A percentile compares a stretch with the other conserved stretches of the same genome.
These are phyloP conservation scores for Conticribra guillardii DNA, from an alignment of 108 stramenopile species.

Conservation along the genomic window DNA sequence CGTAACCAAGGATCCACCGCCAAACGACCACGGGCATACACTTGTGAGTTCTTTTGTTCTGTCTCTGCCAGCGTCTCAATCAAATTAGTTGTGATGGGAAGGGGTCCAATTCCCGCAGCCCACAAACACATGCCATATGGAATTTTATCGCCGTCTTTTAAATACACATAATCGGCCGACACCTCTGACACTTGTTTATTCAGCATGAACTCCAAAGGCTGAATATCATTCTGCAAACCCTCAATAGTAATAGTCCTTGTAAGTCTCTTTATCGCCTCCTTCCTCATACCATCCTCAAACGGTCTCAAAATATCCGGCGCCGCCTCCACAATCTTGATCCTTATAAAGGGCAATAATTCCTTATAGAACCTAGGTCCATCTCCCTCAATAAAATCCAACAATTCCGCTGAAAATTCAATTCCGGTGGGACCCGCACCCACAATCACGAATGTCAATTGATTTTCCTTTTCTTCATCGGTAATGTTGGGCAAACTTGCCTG, in stretches of 20 bases:
- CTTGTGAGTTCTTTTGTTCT: slow-evolving; percentile 64
- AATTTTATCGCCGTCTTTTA: slow-evolving; percentile 77
- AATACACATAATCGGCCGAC: slow-evolving; percentile 64
- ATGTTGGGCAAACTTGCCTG: slow-evolving; percentile 88
- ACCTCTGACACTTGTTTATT: slow-evolving; percentile 91
- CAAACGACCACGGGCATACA: slow-evolving; percentile 81
- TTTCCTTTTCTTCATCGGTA: slow-evolving; percentile 69
- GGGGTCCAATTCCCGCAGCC: slow-evolving; percentile 96
- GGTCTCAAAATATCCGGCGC: slow-evolving; percentile 80
- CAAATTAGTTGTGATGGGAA: slow-evolving; percentile 80
- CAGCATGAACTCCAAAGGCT: slow-evolving; percentile 83
- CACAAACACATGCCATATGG: slow-evolving; percentile 92
- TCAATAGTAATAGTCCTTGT: slow-evolving; percentile 57
- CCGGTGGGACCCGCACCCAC: slow-evolving; percentile 97
- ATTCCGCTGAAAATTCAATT: slow-evolving; percentile 92
- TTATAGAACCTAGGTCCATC: slow-evolving; percentile 93
- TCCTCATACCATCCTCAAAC: slow-evolving; percentile 89
- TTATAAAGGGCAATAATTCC: slow-evolving; percentile 76
- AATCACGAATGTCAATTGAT: slow-evolving; percentile 86
- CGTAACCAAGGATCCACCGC: slow-evolving; percentile 93
- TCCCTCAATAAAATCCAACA: slow-evolving; percentile 92
- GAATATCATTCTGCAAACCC: slow-evolving; percentile 52
- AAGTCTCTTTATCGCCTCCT: slow-evolving; percentile 82
- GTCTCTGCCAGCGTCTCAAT: slow-evolving; percentile 64
- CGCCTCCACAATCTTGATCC: slow-evolving; percentile 96